These are phyloP conservation scores for Zymoseptoria pseudotritici DNA, from an alignment of 2,329 filamentous ascomycete species.

Conservation along the genomic window DNA sequence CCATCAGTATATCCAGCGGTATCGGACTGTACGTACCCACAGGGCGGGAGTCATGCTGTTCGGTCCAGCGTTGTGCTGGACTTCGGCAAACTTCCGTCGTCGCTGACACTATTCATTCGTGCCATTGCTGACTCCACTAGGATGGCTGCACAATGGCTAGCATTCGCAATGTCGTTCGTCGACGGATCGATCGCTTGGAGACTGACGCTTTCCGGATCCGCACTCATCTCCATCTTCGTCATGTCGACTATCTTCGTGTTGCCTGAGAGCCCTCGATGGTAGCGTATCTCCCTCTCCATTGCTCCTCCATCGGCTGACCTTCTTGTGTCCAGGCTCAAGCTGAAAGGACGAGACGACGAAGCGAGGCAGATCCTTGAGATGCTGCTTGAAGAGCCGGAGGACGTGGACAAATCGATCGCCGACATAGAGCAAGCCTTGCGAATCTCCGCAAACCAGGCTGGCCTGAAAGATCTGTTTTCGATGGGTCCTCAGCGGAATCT, in stretches of 20 bases:
- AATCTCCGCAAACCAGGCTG: slow-evolving; percentile 31
- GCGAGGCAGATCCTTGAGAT: slow-evolving; percentile 40
- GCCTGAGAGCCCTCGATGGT: slow-evolving; percentile 32
- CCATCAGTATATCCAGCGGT: slow-evolving; percentile 12
- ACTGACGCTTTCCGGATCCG: slow-evolving; percentile 31
- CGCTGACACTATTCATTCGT: too few species aligned
- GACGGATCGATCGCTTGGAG: slow-evolving; percentile 33
- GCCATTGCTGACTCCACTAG: too few species aligned
- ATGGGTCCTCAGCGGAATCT: slow-evolving; percentile 8
- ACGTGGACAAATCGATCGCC: slow-evolving; percentile 48
- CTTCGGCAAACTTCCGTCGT: too few species aligned
- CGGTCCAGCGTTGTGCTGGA: too few species aligned
- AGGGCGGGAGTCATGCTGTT: too few species aligned
- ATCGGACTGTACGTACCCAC: slow-evolving; percentile 29
- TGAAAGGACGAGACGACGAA: slow-evolving; percentile 26
- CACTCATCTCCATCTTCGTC: slow-evolving; percentile 1
- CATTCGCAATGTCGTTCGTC: slow-evolving; percentile 36
- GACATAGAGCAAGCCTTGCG: slow-evolving; percentile 51
- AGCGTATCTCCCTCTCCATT: not conserved
- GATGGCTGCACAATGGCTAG: slow-evolving; percentile 39
- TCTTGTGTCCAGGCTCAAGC: slow-evolving; percentile 14
- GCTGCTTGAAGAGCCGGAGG: slow-evolving; percentile 28
- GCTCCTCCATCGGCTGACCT: not conserved
- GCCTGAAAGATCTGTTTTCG: slow-evolving; percentile 37
- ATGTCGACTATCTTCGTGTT: slow-evolving; percentile 37